phyloP scores from a whole-genome alignment of 345 rosid genomes.

The Gossypium anomalum region DNA sequence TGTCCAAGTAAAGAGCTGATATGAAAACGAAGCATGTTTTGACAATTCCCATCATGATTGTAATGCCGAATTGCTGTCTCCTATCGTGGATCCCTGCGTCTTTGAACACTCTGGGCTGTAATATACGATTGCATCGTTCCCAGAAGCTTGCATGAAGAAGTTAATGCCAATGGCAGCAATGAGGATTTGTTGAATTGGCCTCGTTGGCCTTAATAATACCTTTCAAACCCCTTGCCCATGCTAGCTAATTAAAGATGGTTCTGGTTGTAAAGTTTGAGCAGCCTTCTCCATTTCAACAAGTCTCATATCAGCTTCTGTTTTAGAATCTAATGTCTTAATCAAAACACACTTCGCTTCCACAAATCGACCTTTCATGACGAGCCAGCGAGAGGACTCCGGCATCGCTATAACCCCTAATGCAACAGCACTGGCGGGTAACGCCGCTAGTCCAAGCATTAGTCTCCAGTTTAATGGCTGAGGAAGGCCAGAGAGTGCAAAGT shows the following conservation, averaged over 20 bases:
- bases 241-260: constrained; percentile 18
- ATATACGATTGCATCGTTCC: constrained; percentile 50
- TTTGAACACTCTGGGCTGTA: constrained; percentile 52
- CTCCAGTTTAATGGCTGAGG: constrained; percentile 41
- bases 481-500: constrained; percentile 27
- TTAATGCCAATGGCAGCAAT: constrained; percentile 47
- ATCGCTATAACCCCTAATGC: constrained; percentile 32
- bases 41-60: constrained; percentile 43
- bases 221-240: constrained; percentile 44
- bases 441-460: constrained; percentile 51
- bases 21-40: constrained; percentile 38
- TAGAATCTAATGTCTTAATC: constrained; percentile 34
- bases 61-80: constrained; percentile 38
- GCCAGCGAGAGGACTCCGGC: constrained; percentile 67
- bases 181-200: constrained; percentile 35
- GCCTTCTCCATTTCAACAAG: constrained; percentile 34
- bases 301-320: constrained; percentile 37
- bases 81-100: constrained; percentile 34
- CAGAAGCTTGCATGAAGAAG: constrained; percentile 71
- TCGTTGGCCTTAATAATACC: constrained; percentile 33
- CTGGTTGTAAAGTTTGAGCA: constrained; percentile 2
- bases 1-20: constrained; percentile 45
- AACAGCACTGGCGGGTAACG: constrained; percentile 31
- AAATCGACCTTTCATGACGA: constrained; percentile 43
- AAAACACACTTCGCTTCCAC: constrained; percentile 40